Base-by-base conservation (phyloP, 164 flowering plant species). In the Cinnamomum micranthum region DNA sequence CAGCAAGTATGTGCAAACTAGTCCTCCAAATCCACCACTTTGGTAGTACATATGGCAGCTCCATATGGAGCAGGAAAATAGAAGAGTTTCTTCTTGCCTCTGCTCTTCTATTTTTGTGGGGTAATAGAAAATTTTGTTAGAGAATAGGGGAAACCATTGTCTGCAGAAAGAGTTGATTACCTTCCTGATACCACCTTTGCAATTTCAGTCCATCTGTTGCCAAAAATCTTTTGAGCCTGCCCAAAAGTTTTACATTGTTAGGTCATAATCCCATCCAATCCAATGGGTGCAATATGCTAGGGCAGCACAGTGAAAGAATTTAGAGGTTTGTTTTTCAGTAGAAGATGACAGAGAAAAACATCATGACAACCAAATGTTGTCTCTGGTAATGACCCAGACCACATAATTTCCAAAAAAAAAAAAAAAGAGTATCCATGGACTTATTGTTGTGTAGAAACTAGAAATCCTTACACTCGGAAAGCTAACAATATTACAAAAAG, bases 131-230 rank as follows among this genome's bases (percentile, higher is more conserved):
- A 41, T 67, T 66, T 66, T 66, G 15, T 6, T 35, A 6, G 11
- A 41, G 52, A 19, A 72, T 15, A 64, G 20, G 20, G 33, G 47
- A 41, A 41, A 41, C 47, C 47, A 41, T 41, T 6, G 47, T 7
- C 47, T 41, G 47, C 47, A 41, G 47, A 41, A 6, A 41, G 33
- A 65, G 50, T 9, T 25, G 55, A 20, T 55, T 86, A 95, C 99
- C 99, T 93, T 86, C 99, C 99, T 72, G 99, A 90, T 73, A 95
- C 99, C 81, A 95, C 97, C 86, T 95, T 95, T 22, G 99, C 97
- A 72, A 95, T 95, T 78, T 93, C 99, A 72, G 99, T 95, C 97
- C 99, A 95, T 79, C 95, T 87, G 80, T 95, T 95, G 23, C 99
- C 99, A 85, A 86, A 95, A 70, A 95, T 85, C 82, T 84, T 89